Conservation (phyloP, 176 grass and related monocot species). For the Luzula sylvatica region DNA sequence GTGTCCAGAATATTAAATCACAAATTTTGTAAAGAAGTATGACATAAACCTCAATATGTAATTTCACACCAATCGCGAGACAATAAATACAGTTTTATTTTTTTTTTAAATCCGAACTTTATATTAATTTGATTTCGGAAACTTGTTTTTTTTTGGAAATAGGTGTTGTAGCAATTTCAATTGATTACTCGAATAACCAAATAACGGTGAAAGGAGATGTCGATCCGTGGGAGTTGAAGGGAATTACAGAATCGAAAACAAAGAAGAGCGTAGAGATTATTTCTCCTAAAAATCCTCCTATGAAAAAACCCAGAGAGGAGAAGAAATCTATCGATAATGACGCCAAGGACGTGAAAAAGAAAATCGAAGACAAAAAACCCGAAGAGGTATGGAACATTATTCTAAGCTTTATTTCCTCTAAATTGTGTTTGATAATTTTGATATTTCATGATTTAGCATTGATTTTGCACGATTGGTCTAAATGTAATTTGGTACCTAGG, state of each 20-base stretch:
- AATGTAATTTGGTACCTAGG: conserved; percentile 2
- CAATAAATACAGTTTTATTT: neutral
- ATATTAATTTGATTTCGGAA: neutral
- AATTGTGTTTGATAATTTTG: too few relatives aligned
- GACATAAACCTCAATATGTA: neutral
- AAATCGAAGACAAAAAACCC: conserved; percentile 13
- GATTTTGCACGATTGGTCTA: neutral
- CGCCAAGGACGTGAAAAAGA: conserved; percentile 13
- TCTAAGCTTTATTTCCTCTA: too few relatives aligned
- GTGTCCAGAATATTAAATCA: too few relatives aligned
- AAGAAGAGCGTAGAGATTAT: conserved; percentile 44
- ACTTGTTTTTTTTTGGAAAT: neutral
- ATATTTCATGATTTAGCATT: neutral
- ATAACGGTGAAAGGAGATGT: conserved; percentile 43
- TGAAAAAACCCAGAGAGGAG: conserved; percentile 22
- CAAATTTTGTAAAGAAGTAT: too few relatives aligned
- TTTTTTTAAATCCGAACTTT: neutral
- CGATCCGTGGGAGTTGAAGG: conserved; percentile 49
- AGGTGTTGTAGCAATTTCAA: conserved; percentile 32
- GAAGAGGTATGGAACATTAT: conserved; percentile 31
- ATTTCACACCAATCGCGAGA: neutral
- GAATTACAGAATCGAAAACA: conserved; percentile 28
- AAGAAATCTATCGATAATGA: conserved; percentile 9
- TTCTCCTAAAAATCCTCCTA: conserved; percentile 40
- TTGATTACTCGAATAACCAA: conserved; percentile 31